A percentile compares a stretch with the other conserved stretches of the same genome.
These are phyloP conservation scores for Sarcomyxa edulis DNA, from an alignment of 768 basidiomycete genomes.

Conservation along the genomic window DNA sequence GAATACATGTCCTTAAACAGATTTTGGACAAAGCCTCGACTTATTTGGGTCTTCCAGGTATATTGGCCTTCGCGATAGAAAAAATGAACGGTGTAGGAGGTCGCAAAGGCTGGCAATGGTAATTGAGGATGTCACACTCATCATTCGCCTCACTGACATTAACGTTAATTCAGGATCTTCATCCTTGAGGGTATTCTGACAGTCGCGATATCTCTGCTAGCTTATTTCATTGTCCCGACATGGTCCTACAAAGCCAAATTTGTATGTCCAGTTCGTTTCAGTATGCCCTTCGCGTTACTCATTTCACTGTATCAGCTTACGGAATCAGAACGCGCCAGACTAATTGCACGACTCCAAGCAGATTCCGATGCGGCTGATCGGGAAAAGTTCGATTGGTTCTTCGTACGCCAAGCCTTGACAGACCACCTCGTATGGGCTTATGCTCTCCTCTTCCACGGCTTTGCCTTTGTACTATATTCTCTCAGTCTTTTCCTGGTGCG, in stretches of 20 bases:
- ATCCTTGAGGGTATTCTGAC: constrained; percentile 54
- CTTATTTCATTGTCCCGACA: constrained; percentile 52
- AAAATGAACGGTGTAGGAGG: constrained; percentile 62
- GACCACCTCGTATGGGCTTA: constrained; percentile 61
- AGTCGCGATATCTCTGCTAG: constrained; percentile 35
- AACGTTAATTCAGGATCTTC: constrained; percentile 44
- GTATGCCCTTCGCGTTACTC: constrained; percentile 9
- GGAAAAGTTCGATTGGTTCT: constrained; percentile 54
- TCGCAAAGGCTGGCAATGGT: constrained; percentile 58
- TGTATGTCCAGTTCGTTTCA: constrained; percentile 24
- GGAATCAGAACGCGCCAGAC: constrained; percentile 41
- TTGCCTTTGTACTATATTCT: constrained; percentile 54
- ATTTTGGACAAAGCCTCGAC: neutral
- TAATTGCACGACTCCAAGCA: constrained; percentile 41
- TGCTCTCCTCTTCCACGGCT: constrained; percentile 56
- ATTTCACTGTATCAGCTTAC: constrained; percentile 34
- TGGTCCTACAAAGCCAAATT: constrained; percentile 57
- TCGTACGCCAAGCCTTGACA: constrained; percentile 48
- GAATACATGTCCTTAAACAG: constrained; percentile 3
- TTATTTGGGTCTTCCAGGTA: too few relatives aligned
- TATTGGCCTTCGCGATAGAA: constrained; percentile 53
- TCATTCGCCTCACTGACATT: too few relatives aligned
- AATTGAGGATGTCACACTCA: constrained; percentile 1
- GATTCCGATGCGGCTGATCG: constrained; percentile 51
- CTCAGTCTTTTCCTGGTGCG: constrained; percentile 53